A percentile compares a stretch with the other conserved stretches of the same genome.
phyloP scores from a whole-genome alignment of 495 filamentous ascomycete genomes.

The Neurospora sp. region DNA sequence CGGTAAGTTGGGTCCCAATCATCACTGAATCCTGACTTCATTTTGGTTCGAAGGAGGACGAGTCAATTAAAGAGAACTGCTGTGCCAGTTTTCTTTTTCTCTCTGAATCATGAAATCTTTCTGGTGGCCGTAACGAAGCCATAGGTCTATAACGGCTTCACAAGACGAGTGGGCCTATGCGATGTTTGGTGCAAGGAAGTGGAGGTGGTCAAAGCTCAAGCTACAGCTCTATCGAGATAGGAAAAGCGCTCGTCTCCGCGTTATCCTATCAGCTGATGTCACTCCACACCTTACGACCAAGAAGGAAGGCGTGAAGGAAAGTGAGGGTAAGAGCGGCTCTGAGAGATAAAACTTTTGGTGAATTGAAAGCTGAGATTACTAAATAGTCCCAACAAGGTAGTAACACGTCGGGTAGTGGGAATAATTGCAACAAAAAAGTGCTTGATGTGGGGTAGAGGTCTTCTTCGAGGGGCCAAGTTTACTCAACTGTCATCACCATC shows the following conservation, averaged over 20 bases:
- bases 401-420: neutral
- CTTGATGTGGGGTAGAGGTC: constrained; percentile 22
- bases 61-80: neutral
- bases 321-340: neutral
- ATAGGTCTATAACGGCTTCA: neutral
- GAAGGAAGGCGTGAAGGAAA: neutral
- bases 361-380: neutral
- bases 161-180: neutral
- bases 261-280: neutral
- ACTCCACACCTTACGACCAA: neutral
- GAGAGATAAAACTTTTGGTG: neutral
- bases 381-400: neutral
- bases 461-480: constrained; percentile 14
- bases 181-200: neutral
- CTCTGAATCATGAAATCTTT: neutral
- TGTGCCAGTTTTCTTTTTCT: neutral
- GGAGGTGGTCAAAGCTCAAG: neutral
- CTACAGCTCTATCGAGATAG: neutral
- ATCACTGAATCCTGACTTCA: neutral
- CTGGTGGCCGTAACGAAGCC: neutral
- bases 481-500: constrained; percentile 13
- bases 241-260: neutral
- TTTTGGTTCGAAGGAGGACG: neutral
- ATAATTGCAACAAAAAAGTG: neutral
- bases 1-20: neutral